These are phyloP conservation scores for Acanthamoeba comandoni DNA, from an alignment of 208 protist species.

Conservation along the genomic window DNA sequence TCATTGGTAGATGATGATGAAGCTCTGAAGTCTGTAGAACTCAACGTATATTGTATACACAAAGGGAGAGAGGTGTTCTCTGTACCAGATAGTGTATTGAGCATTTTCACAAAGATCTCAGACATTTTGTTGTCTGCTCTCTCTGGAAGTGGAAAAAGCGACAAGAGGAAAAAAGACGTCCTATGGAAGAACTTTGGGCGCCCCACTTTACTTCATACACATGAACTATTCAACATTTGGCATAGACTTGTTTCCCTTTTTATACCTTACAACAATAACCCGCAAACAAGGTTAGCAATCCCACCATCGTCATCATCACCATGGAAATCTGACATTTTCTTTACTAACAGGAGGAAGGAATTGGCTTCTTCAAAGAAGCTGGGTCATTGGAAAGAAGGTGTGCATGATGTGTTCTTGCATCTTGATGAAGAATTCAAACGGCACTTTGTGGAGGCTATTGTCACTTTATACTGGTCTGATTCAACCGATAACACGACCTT, in stretches of 20 bases:
- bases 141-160: background rate
- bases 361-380: too few species aligned
- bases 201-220: conserved; percentile 11
- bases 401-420: conserved; percentile 12
- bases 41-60: too few species aligned
- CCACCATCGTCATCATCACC: too few species aligned
- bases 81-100: too few species aligned
- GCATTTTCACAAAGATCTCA: background rate
- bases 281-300: too few species aligned
- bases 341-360: too few species aligned
- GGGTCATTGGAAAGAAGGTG: conserved; percentile 40
- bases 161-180: background rate
- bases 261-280: conserved; percentile 21
- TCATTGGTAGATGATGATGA: too few species aligned
- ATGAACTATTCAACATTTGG: conserved; percentile 19
- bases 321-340: too few species aligned
- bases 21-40: too few species aligned
- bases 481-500: background rate
- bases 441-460: conserved; percentile 4
- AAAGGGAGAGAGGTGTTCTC: too few species aligned
- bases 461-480: conserved; percentile 56
- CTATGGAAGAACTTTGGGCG: conserved; percentile 51
- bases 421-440: conserved; percentile 64
- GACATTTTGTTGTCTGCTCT: conserved; percentile 9
- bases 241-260: background rate